Evolutionary conservation across 768 basidiomycete genomes (phyloP).

Genomic region (Serendipita indica): DNA sequence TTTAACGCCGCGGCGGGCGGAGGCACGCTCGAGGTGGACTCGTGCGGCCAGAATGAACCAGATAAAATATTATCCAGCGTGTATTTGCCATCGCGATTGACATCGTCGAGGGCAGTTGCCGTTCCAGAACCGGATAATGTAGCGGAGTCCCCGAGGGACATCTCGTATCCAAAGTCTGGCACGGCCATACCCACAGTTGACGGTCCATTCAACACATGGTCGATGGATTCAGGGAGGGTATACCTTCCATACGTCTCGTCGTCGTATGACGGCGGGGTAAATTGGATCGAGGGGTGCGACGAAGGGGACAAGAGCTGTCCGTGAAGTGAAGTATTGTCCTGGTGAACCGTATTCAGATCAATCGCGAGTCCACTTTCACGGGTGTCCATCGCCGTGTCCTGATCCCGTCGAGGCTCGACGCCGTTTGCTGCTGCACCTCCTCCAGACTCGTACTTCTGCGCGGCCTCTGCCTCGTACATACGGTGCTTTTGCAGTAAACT

Average conservation of each 20-base stretch:
- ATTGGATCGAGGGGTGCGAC: slow-evolving; percentile 1
- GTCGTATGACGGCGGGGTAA: neutral
- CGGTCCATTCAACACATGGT: neutral
- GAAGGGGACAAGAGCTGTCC: neutral
- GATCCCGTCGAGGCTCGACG: neutral
- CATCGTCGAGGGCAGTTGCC: neutral
- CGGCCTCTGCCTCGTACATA: neutral
- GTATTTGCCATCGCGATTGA: too few species aligned
- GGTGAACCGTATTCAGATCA: neutral
- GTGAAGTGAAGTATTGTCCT: neutral
- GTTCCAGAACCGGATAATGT: neutral
- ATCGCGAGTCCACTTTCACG: neutral
- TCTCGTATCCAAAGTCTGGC: neutral
- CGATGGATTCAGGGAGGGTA: neutral
- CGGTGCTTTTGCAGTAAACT: slow-evolving; percentile 31
- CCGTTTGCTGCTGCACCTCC: neutral
- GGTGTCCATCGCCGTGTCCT: neutral
- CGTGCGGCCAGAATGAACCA: neutral
- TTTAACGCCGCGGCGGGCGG: too few species aligned
- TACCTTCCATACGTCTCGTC: neutral
- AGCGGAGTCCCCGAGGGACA: neutral
- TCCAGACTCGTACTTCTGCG: neutral
- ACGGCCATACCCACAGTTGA: neutral
- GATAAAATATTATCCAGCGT: too few species aligned
- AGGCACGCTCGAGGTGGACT: neutral